Percentiles rank a stretch among this genome's conserved stretches.
phyloP scores from a whole-genome alignment of 1,139 yeast genomes.

The Starmera stellimalicola region DNA sequence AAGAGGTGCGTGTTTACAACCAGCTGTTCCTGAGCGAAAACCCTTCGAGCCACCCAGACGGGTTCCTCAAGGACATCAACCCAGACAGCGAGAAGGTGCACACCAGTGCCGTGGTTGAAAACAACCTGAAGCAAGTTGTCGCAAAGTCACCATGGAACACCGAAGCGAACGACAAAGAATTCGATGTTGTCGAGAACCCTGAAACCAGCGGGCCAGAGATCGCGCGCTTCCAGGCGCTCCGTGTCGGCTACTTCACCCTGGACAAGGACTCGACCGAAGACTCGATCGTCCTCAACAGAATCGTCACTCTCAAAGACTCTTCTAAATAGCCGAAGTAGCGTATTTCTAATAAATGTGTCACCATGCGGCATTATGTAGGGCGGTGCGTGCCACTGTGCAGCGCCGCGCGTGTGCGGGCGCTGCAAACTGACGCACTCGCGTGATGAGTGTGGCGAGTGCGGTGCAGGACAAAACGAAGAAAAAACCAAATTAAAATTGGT shows the following conservation, averaged over 20 bases:
- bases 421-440: too few species aligned
- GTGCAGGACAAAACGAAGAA: too few species aligned
- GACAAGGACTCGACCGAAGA: constrained; percentile 67
- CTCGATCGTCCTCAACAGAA: constrained; percentile 29
- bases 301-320: constrained; percentile 19
- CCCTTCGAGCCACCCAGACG: constrained; percentile 83
- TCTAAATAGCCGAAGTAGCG: constrained; percentile 7
- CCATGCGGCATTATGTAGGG: too few species aligned
- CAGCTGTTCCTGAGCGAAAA: constrained; percentile 87
- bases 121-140: constrained; percentile 62
- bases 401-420: too few species aligned
- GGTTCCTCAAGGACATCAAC: constrained; percentile 77
- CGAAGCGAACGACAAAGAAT: constrained; percentile 47
- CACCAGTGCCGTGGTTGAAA: constrained; percentile 65
- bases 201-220: constrained; percentile 60
- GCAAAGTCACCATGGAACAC: constrained; percentile 69
- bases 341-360: neutral
- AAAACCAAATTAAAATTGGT: neutral
- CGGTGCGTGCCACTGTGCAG: too few species aligned
- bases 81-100: constrained; percentile 65
- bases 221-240: constrained; percentile 95
- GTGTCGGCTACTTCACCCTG: constrained; percentile 92
- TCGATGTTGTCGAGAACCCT: constrained; percentile 53
- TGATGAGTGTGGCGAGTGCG: neutral
- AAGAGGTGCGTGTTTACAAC: constrained; percentile 81